Evolutionary conservation across 805 yeast species (phyloP), one percentile per base, ranked within the genome.

Genomic region (Wickerhamiella musiphila): DNA sequence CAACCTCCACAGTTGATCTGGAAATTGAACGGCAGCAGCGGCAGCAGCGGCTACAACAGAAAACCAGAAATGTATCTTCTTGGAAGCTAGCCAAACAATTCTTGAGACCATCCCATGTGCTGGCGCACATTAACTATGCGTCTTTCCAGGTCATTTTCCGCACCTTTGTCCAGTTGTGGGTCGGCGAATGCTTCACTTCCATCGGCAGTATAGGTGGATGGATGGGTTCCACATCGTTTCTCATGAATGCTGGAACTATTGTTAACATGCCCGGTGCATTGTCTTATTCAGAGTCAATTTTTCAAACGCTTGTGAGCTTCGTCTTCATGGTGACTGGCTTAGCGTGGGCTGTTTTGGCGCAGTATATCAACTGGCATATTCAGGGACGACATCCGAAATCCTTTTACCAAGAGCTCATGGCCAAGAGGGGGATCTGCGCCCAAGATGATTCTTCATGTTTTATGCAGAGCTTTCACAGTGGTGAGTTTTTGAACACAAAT

Each of bases 181-280:
- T 41, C 8, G 33, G 41, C 2, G 17, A 36, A 12, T 7, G 47
- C 8, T 15, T 48, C 19, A 30, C 32, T 14, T 18, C 35, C 3
- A 33, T 44, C 18, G n/a, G 16, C 5, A 31, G 39, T 6, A 13
- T 29, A 13, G 12, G 24, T 8, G n/a, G 18, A 4, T 49, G 43
- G 42, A 30, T 47, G 4, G 52, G 51, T 3, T 16, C 26, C 5
- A 42, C 47, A 1, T 26, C 46, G 5, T 50, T 33, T 22, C 26
- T 48, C 20, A 6, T 42, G 17, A 23, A 35, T 12, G 38, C 49
- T 22, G 29, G 32, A 5, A 26, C 36, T 1, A 22, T 37, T 11
- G 33, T 48, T 15, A 37, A 39, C n/a, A 38, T 40, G 0, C 32
- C 47, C 1, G 54, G 54, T 2, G 50, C 46, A 3, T 26, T 36